phyloP scores from a whole-genome alignment of 805 yeast species.

The Candida tibetensis region DNA sequence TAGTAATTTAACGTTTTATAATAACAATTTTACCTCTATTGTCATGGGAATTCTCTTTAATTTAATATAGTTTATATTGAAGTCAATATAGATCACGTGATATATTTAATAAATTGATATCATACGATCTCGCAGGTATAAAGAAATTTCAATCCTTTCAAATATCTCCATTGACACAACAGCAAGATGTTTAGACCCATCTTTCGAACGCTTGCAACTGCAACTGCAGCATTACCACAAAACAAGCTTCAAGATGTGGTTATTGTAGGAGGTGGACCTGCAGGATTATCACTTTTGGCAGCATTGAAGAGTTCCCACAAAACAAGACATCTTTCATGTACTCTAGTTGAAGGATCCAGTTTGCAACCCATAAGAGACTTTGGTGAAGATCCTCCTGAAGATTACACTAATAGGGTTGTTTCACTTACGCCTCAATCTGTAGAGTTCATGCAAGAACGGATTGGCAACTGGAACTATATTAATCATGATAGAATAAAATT shows the following conservation, averaged over 20 bases:
- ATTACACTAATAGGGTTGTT: constrained; percentile 75
- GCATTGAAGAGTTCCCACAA: constrained; percentile 70
- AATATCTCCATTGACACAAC: no score
- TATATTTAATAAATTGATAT: no score
- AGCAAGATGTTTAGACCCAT: not conserved
- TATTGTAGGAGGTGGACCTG: constrained; percentile 96
- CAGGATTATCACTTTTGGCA: constrained; percentile 83
- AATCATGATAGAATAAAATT: constrained; percentile 68
- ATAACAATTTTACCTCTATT: no score
- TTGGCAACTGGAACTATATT: constrained; percentile 76
- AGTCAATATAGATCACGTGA: no score
- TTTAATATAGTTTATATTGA: no score
- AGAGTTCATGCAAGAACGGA: constrained; percentile 53
- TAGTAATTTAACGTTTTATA: no score
- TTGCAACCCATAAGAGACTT: constrained; percentile 52
- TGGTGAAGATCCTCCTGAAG: constrained; percentile 40
- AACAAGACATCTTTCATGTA: constrained; percentile 57
- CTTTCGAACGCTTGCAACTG: not conserved
- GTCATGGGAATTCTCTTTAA: no score
- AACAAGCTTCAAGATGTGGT: constrained; percentile 56
- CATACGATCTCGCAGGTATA: no score
- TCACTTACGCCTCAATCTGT: constrained; percentile 83
- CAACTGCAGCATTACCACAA: not conserved
- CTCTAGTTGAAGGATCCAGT: constrained; percentile 71
- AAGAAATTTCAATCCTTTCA: no score